A percentile compares a stretch with the other conserved stretches of the same genome.
phyloP scores from a whole-genome alignment of 768 basidiomycete species.

The Leccinum subtestaceum region DNA sequence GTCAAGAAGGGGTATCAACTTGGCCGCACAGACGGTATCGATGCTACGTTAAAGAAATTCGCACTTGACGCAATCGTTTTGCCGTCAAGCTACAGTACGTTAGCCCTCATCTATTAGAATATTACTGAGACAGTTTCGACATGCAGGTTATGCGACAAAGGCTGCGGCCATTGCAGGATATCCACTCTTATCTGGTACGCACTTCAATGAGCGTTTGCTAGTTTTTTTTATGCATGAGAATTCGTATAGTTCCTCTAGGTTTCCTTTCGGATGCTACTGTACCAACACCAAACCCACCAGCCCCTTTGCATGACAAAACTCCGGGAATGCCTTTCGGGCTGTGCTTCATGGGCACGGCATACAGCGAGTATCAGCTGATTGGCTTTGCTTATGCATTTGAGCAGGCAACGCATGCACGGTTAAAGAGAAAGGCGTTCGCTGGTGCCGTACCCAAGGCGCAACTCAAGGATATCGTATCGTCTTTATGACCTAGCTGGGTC shows the following conservation, averaged over 20 bases:
- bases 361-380: constrained; percentile 42
- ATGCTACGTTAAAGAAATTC: constrained; percentile 45
- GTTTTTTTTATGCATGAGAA: constrained; percentile 27
- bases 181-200: constrained; percentile 34
- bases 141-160: constrained; percentile 25
- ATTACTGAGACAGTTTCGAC: background rate
- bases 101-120: background rate
- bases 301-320: constrained; percentile 33
- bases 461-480: constrained; percentile 31
- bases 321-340: constrained; percentile 45
- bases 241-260: constrained; percentile 39
- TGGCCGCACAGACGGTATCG: constrained; percentile 52
- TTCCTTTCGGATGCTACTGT: constrained; percentile 35
- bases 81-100: constrained; percentile 32
- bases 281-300: constrained; percentile 29
- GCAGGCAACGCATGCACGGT: constrained; percentile 53
- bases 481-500: background rate
- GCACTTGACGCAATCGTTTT: constrained; percentile 52
- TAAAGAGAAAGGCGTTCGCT: constrained; percentile 44
- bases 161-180: constrained; percentile 37
- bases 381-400: constrained; percentile 47
- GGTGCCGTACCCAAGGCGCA: constrained; percentile 59
- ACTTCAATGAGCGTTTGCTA: background rate
- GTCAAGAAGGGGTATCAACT: constrained; percentile 45
- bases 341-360: constrained; percentile 44